Evolutionary conservation across 768 basidiomycete genomes (phyloP).

Genomic region (Psilocybe subaeruginosa): DNA sequence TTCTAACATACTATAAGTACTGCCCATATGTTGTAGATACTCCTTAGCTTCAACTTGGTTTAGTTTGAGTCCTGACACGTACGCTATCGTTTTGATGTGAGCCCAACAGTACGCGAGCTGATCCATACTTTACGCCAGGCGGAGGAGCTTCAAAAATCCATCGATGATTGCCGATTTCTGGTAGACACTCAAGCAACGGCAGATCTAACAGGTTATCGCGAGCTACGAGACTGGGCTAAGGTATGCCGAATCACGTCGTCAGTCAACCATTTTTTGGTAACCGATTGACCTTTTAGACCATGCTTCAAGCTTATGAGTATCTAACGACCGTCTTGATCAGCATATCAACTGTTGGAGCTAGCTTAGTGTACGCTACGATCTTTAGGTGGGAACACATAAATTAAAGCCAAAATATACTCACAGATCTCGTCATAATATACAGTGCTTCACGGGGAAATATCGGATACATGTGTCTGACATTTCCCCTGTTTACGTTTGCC

Average conservation of each 20-base stretch:
- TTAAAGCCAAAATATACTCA: neutral
- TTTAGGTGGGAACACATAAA: neutral
- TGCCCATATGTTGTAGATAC: too few species aligned
- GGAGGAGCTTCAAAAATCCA: neutral
- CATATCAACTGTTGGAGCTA: constrained; percentile 4
- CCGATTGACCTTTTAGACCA: neutral
- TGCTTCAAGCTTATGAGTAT: constrained; percentile 2
- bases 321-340: constrained; percentile 4
- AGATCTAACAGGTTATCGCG: constrained; percentile 2
- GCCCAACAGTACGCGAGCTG: neutral
- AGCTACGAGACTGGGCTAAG: constrained; percentile 7
- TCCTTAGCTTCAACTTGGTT: too few species aligned
- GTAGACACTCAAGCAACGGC: constrained; percentile 6
- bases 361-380: constrained; percentile 3
- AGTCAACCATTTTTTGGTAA: neutral
- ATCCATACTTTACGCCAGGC: neutral
- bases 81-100: neutral
- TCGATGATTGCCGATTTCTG: neutral
- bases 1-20: too few species aligned
- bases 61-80: too few species aligned
- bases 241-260: neutral
- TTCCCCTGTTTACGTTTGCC: constrained; percentile 1
- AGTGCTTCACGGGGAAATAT: constrained; percentile 8
- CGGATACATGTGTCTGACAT: constrained; percentile 4
- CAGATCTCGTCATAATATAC: neutral